Evolutionary conservation across 441 rosid genomes (phyloP).

Genomic region (Populus hybrid): DNA sequence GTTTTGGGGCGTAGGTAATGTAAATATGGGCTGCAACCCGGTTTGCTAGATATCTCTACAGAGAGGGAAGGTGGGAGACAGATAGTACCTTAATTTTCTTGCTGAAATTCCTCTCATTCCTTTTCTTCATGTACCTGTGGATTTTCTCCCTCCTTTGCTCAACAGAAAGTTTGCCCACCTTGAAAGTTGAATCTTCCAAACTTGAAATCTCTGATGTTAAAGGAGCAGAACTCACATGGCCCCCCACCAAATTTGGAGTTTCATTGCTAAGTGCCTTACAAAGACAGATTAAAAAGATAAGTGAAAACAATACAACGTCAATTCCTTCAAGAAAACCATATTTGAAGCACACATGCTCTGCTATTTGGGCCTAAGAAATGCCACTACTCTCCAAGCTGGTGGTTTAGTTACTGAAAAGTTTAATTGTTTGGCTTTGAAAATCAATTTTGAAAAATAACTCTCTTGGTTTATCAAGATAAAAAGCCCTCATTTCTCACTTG

Average conservation of each 20-base stretch:
- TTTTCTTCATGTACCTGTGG: conserved; percentile 88
- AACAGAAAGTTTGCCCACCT: conserved; percentile 66
- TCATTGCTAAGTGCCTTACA: conserved; percentile 46
- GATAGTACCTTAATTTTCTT: conserved; percentile 83
- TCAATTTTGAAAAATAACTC: too few species aligned
- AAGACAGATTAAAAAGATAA: background rate
- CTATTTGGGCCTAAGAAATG: background rate
- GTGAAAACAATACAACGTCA: background rate
- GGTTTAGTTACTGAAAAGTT: too few species aligned
- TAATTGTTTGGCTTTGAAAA: too few species aligned
- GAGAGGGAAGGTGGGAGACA: too few species aligned
- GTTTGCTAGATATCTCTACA: too few species aligned
- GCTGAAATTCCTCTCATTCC: conserved; percentile 92
- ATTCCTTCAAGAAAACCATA: background rate
- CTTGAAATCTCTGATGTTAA: conserved; percentile 60
- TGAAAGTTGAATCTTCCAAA: conserved; percentile 69
- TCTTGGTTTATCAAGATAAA: too few species aligned
- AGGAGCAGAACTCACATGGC: conserved; percentile 39
- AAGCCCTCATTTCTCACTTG: background rate
- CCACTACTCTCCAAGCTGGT: too few species aligned
- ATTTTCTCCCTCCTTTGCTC: conserved; percentile 95
- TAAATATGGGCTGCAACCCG: too few species aligned
- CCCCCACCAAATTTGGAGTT: conserved; percentile 47
- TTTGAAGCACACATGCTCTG: background rate
- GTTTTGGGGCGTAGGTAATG: too few species aligned